These are phyloP conservation scores for Phytophthora pistaciae DNA, from an alignment of 352 stramenopile species.

Conservation along the genomic window DNA sequence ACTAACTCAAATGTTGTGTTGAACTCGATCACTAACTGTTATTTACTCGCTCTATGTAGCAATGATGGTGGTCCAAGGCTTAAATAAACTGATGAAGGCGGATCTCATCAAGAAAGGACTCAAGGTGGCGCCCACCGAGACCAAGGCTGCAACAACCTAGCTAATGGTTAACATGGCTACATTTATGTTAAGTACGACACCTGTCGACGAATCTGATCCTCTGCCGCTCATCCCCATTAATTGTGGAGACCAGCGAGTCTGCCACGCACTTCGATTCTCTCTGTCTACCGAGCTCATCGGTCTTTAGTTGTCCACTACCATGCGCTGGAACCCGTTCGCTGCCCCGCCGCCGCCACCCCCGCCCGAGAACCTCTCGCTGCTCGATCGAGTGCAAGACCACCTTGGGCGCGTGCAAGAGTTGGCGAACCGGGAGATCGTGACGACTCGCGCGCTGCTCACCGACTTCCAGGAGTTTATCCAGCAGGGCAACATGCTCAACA, in stretches of 20 bases:
- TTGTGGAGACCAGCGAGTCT: conserved; percentile 2
- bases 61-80: conserved; percentile 56
- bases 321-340: conserved; percentile 35
- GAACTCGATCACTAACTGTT: conserved; percentile 7
- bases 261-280: neutral
- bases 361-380: conserved; percentile 36
- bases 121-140: conserved; percentile 5
- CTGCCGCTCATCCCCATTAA: neutral
- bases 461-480: conserved; percentile 83
- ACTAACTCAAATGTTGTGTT: neutral
- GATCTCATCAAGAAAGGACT: conserved; percentile 20
- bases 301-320: neutral
- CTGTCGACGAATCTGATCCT: conserved; percentile 7
- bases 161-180: neutral
- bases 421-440: conserved; percentile 24
- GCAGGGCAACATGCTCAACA: conserved; percentile 80
- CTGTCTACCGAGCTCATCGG: neutral
- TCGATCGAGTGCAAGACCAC: conserved; percentile 25
- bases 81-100: conserved; percentile 63
- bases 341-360: conserved; percentile 22
- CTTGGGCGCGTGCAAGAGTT: conserved; percentile 33
- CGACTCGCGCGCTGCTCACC: conserved; percentile 21
- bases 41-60: conserved; percentile 41
- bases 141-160: neutral
- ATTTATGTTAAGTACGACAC: conserved; percentile 2